A percentile compares a stretch with the other conserved stretches of the same genome.
phyloP scores from a whole-genome alignment of 805 yeast genomes.

The Ogataea nakhonphanomensis region DNA sequence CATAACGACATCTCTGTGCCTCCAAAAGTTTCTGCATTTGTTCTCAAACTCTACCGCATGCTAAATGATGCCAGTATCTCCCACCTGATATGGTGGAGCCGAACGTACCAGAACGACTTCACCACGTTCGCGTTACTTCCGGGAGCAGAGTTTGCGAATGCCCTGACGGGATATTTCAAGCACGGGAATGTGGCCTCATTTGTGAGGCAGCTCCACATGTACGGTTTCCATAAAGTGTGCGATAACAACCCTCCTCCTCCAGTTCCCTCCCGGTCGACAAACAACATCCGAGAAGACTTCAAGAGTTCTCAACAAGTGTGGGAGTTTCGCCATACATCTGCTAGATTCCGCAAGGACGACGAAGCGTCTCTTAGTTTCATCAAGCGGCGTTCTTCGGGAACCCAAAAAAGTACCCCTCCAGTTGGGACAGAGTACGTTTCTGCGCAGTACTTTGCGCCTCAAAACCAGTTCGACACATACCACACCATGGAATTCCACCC shows the following conservation, averaged over 20 bases:
- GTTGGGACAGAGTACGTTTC: constrained; percentile 10
- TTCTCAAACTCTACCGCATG: constrained; percentile 62
- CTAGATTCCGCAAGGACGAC: constrained; percentile 48
- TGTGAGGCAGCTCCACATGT: constrained; percentile 94
- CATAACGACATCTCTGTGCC: constrained; percentile 7
- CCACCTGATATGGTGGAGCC: constrained; percentile 63
- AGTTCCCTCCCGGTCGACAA: constrained; percentile 8
- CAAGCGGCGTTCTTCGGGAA: constrained; percentile 45
- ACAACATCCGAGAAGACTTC: constrained; percentile 3
- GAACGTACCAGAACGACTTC: constrained; percentile 38
- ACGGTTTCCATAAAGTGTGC: constrained; percentile 84
- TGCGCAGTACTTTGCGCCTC: constrained; percentile 2
- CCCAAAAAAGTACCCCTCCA: constrained; percentile 14
- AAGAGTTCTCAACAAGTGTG: constrained; percentile 39
- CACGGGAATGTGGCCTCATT: constrained; percentile 93
- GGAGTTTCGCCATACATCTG: constrained; percentile 55
- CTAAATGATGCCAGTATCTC: constrained; percentile 50
- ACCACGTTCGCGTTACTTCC: constrained; percentile 65
- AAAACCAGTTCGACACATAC: constrained; percentile 9
- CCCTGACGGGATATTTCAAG: constrained; percentile 74
- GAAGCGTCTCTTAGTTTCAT: constrained; percentile 43
- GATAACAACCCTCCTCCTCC: constrained; percentile 35
- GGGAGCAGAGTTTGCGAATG: constrained; percentile 57
- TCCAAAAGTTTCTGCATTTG: constrained; percentile 56
- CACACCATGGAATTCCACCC: constrained; percentile 22